Evolutionary conservation across 306 rosid genomes (phyloP).

Genomic region (Albizia julibrissin): DNA sequence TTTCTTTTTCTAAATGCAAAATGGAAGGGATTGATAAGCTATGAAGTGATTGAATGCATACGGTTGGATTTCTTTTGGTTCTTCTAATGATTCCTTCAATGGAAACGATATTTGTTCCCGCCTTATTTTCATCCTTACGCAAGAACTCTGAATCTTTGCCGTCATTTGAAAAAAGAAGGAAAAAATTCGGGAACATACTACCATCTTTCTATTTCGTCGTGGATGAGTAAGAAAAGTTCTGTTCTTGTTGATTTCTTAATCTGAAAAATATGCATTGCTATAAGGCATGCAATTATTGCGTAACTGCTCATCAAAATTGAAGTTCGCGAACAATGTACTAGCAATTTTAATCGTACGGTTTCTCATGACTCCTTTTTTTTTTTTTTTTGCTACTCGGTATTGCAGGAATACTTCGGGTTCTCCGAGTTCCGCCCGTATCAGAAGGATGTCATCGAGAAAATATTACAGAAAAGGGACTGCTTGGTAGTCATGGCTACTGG

Average conservation of each 20-base stretch:
- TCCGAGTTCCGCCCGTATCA: slow-evolving; percentile 73
- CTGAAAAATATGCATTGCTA: not conserved
- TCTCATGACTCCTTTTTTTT: slow-evolving; percentile 3
- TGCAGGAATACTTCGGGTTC: slow-evolving; percentile 70
- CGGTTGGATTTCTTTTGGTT: not conserved
- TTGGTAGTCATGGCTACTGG: slow-evolving; percentile 96
- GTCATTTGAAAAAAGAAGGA: not conserved
- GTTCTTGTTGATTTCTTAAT: not conserved
- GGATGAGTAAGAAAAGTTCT: slow-evolving; percentile 1
- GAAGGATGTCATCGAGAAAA: slow-evolving; percentile 63
- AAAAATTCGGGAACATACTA: not conserved
- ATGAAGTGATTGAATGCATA: not conserved
- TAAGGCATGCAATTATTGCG: not conserved
- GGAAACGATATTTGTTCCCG: not conserved
- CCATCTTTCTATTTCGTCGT: not conserved
- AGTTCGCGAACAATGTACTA: not conserved
- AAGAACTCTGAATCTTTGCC: not conserved
- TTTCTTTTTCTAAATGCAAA: not conserved
- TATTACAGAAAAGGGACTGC: slow-evolving; percentile 68
- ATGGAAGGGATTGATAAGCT: not conserved
- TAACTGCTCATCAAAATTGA: not conserved
- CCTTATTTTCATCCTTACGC: not conserved
- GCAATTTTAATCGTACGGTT: slow-evolving; percentile 15
- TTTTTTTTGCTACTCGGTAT: slow-evolving; percentile 3
- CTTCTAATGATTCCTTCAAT: not conserved